phyloP scores from a whole-genome alignment of 2,329 filamentous ascomycete genomes.

The Calonectria naviculata region DNA sequence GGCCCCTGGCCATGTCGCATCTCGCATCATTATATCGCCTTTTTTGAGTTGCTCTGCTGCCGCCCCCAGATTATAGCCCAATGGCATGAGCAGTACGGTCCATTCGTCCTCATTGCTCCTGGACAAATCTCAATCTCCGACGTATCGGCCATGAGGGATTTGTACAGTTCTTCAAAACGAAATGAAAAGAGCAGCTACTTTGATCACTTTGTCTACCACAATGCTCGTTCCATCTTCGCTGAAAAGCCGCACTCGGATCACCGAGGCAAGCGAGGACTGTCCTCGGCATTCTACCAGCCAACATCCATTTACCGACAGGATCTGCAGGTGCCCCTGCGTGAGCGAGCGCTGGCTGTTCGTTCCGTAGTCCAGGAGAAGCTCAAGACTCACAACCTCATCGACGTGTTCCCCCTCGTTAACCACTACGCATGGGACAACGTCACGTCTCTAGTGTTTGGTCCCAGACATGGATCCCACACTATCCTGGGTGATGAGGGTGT shows the following conservation, averaged over 20 bases:
- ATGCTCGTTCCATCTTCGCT: background rate
- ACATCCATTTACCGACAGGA: slow-evolving; percentile 6
- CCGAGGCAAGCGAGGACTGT: slow-evolving; percentile 1
- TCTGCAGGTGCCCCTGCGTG: background rate
- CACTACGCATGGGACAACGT: background rate
- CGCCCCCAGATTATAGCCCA: slow-evolving; percentile 4
- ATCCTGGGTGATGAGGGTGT: background rate
- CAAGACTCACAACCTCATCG: background rate
- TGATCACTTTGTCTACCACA: slow-evolving; percentile 5
- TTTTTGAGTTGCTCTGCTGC: background rate
- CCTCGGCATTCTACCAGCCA: slow-evolving; percentile 5
- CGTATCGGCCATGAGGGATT: background rate
- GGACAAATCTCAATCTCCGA: slow-evolving; percentile 4
- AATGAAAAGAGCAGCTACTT: slow-evolving; percentile 12
- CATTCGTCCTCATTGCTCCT: slow-evolving; percentile 6
- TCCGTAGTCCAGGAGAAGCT: background rate
- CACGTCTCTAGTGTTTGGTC: background rate
- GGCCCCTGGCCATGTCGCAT: slow-evolving; percentile 9
- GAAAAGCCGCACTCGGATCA: slow-evolving; percentile 1
- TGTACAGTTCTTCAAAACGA: slow-evolving; percentile 1
- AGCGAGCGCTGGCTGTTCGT: background rate
- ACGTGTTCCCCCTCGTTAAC: background rate
- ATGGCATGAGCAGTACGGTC: slow-evolving; percentile 1
- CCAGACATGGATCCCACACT: background rate
- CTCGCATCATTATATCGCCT: slow-evolving; percentile 2